These are phyloP conservation scores for Dalechampia spathulata DNA, from an alignment of 441 rosid genomes.

Conservation along the genomic window DNA sequence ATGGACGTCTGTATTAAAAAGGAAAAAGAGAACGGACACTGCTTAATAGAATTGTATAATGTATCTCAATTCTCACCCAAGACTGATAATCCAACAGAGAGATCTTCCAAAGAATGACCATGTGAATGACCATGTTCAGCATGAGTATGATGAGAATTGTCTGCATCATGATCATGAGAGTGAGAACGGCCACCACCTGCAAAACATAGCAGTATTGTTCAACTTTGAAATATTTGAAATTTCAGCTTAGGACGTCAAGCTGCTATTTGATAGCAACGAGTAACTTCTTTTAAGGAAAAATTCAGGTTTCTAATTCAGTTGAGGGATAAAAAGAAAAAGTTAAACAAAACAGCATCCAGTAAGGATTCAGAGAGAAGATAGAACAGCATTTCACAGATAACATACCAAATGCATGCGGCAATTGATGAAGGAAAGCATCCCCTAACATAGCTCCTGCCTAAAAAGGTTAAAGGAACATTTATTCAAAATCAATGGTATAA, in stretches of 20 bases:
- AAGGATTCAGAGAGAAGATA: background rate
- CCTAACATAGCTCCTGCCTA: conserved; percentile 99
- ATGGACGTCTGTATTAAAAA: background rate
- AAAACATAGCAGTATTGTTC: too few relatives aligned
- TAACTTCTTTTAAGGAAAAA: background rate
- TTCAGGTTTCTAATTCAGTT: background rate
- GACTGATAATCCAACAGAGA: conserved; percentile 78
- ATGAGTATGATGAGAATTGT: conserved; percentile 38
- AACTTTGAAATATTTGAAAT: conserved; percentile 7
- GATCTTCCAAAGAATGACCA: conserved; percentile 71
- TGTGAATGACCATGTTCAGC: conserved; percentile 41
- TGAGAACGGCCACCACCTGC: conserved; percentile 84
- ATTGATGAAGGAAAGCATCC: conserved; percentile 98
- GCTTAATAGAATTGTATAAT: background rate
- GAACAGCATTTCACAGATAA: conserved; percentile 9
- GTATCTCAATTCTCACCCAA: conserved; percentile 45
- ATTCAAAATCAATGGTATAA: conserved; percentile 10
- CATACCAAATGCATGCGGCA: conserved; percentile 98
- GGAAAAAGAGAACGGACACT: background rate
- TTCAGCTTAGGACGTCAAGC: background rate
- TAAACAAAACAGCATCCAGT: background rate
- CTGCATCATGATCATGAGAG: conserved; percentile 45
- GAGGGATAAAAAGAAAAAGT: too few relatives aligned
- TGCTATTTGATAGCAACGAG: background rate
- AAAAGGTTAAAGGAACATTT: conserved; percentile 14